A percentile compares a stretch with the other conserved stretches of the same genome.
Evolutionary conservation across 1,139 yeast genomes (phyloP).

Genomic region (Taphrina deformans): DNA sequence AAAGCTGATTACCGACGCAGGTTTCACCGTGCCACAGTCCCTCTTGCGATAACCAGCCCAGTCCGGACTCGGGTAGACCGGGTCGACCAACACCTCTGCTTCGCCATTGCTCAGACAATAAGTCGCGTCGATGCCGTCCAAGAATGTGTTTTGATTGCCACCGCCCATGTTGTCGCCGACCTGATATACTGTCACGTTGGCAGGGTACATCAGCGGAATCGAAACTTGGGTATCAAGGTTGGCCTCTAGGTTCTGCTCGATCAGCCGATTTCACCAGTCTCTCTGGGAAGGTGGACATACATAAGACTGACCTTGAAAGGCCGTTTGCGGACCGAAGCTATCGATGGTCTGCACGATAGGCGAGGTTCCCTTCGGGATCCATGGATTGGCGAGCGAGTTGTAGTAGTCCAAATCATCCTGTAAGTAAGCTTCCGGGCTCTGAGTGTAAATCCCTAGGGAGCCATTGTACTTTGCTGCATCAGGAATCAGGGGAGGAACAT

Average conservation of each 20-base stretch:
- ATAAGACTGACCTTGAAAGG: not conserved
- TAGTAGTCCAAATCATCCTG: constrained; percentile 11
- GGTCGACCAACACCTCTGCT: not conserved
- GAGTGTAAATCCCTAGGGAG: constrained; percentile 6
- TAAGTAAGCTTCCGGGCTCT: not conserved
- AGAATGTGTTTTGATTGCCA: not conserved
- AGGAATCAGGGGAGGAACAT: not conserved
- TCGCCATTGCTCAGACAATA: not conserved
- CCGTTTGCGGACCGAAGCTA: not conserved
- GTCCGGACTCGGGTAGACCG: not conserved
- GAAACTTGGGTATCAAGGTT: constrained; percentile 12
- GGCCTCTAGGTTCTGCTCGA: constrained; percentile 2
- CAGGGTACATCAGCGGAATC: constrained; percentile 3
- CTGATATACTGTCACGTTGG: not conserved
- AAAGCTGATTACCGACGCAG: not conserved
- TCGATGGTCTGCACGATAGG: not conserved
- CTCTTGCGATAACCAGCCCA: not conserved
- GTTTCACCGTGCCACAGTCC: constrained; percentile 2
- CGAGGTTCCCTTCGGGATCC: not conserved
- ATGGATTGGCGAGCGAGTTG: not conserved
- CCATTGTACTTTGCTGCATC: not conserved
- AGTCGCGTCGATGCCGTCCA: constrained; percentile 11
- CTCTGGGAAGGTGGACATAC: not conserved
- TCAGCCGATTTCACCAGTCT: too few relatives aligned
- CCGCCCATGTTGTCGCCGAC: constrained; percentile 13